Conservation (phyloP, 805 yeast genomes). For the Spathaspora boniae region DNA sequence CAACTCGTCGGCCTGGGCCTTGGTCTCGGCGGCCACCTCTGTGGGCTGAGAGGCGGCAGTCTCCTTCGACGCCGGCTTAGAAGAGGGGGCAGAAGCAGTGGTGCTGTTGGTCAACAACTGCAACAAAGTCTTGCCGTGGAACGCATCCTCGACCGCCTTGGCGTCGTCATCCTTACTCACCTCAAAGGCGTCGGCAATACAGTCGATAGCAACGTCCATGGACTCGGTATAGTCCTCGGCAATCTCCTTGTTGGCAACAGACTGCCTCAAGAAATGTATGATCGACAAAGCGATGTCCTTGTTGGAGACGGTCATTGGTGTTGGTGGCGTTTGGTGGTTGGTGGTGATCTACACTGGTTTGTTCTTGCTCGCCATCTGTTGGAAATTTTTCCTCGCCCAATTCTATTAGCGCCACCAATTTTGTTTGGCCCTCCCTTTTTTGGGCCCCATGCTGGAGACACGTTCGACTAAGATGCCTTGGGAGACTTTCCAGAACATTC, state of each 20-base stretch:
- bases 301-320: constrained; percentile 30
- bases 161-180: constrained; percentile 52
- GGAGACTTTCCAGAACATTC: no score
- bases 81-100: constrained; percentile 12
- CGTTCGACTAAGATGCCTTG: no score
- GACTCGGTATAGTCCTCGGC: constrained; percentile 82
- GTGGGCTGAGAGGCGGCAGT: constrained; percentile 10
- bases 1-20: constrained; percentile 74
- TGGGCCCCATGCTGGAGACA: no score
- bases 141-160: constrained; percentile 31
- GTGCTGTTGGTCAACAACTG: constrained; percentile 47
- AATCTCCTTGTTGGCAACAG: constrained; percentile 60
- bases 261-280: constrained; percentile 61
- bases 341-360: no score
- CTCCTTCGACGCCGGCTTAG: constrained; percentile 25
- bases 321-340: constrained; percentile 29
- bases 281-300: constrained; percentile 71
- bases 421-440: no score
- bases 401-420: no score
- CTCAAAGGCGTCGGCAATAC: constrained; percentile 82
- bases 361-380: no score
- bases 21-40: constrained; percentile 49
- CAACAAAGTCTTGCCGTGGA: constrained; percentile 45
- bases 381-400: no score
- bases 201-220: constrained; percentile 88